Percentiles rank a stretch among this genome's conserved stretches.
These are phyloP conservation scores for Candida andamanensis DNA, from an alignment of 805 yeast genomes.

Conservation along the genomic window DNA sequence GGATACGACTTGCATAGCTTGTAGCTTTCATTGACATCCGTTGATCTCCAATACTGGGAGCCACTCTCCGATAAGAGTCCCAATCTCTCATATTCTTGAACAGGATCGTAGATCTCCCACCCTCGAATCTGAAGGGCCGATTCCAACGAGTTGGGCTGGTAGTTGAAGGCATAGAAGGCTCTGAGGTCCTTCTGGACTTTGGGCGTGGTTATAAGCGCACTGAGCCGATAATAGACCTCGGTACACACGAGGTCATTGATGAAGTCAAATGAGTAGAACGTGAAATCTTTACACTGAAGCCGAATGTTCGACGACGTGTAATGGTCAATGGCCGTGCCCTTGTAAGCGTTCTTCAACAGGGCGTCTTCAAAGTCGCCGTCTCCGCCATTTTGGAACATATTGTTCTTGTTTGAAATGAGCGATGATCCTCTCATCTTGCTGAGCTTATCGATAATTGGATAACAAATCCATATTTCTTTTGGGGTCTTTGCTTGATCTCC, in stretches of 20 bases:
- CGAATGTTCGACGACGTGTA: constrained; percentile 53
- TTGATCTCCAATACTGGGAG: constrained; percentile 57
- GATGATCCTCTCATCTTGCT: constrained; percentile 54
- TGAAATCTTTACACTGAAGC: constrained; percentile 78
- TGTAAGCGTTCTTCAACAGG: constrained; percentile 7
- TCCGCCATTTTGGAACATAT: constrained; percentile 3
- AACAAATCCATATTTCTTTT: constrained; percentile 83
- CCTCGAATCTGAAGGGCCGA: constrained; percentile 44
- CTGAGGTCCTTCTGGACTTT: constrained; percentile 39
- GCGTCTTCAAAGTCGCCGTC: constrained; percentile 4
- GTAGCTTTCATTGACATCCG: constrained; percentile 60
- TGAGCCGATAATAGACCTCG: constrained; percentile 69
- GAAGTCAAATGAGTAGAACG: constrained; percentile 75
- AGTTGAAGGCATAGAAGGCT: constrained; percentile 72
- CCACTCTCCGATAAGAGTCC: constrained; percentile 40
- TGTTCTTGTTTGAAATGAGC: constrained; percentile 18
- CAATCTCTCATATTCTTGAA: constrained; percentile 67
- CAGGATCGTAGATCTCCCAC: constrained; percentile 66
- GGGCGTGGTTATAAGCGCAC: constrained; percentile 57
- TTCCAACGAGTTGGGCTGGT: constrained; percentile 72
- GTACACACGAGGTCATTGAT: constrained; percentile 50
- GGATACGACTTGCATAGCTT: constrained; percentile 78
- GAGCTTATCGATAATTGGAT: constrained; percentile 70
- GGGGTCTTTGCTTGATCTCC: constrained; percentile 1
- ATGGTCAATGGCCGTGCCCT: constrained; percentile 23